Conservation (phyloP, 225 moss, liverwort and hornwort species). For the Antitrichia curtipendula region DNA sequence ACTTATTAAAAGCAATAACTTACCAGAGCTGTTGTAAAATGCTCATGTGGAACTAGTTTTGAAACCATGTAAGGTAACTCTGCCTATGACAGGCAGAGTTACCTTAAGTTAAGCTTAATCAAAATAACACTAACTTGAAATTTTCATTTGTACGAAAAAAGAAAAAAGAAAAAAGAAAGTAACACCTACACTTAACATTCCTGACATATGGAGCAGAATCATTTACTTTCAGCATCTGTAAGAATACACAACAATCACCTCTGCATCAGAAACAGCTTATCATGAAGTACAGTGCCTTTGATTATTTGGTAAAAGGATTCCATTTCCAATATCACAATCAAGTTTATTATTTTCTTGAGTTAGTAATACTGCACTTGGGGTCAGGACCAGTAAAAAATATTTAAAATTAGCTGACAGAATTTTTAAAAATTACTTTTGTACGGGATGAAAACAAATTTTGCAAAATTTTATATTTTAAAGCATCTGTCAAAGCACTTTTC, state of each 20-base stretch:
- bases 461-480: neutral
- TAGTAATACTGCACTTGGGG: neutral
- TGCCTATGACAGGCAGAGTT: too few relatives aligned
- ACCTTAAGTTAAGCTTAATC: too few relatives aligned
- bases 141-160: neutral
- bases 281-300: neutral
- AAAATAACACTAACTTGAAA: neutral
- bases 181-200: neutral
- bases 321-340: neutral
- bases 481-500: neutral
- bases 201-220: neutral
- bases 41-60: neutral
- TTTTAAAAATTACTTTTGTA: neutral
- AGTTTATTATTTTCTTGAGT: neutral
- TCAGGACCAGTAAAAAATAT: neutral
- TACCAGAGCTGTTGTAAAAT: neutral
- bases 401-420: neutral
- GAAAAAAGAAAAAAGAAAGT: neutral
- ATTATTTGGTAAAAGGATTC: neutral
- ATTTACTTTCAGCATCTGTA: constrained; percentile 14
- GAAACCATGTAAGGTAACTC: neutral
- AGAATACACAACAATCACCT: neutral
- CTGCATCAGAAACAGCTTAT: neutral
- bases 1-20: neutral
- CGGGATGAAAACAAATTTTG: too few relatives aligned